phyloP scores from a whole-genome alignment of 768 basidiomycete genomes.

The Xerocomellus dryophilus region DNA sequence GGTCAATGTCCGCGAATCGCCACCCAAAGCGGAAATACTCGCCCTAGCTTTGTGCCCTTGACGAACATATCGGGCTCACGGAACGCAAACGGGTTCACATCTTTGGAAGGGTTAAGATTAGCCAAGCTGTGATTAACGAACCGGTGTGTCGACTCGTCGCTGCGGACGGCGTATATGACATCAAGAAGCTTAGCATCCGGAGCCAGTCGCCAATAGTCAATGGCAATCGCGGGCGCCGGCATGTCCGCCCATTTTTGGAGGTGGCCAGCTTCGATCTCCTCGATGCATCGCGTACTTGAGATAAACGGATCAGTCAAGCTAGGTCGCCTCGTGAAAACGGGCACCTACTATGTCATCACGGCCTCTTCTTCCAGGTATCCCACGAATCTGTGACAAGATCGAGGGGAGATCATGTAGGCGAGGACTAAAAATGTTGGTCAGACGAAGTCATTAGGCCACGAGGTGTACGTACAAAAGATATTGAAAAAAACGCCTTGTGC shows the following conservation, averaged over 20 bases:
- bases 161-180: constrained; percentile 87
- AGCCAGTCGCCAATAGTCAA: constrained; percentile 89
- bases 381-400: constrained; percentile 86
- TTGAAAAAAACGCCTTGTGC: constrained; percentile 94
- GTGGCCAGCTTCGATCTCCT: constrained; percentile 76
- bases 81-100: constrained; percentile 88
- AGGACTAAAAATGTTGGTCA: constrained; percentile 47
- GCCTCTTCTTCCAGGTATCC: constrained; percentile 95
- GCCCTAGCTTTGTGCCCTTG: constrained; percentile 77
- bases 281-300: constrained; percentile 71
- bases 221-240: constrained; percentile 84
- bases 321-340: constrained; percentile 16
- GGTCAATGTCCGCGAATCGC: constrained; percentile 18
- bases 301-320: constrained; percentile 12
- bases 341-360: constrained; percentile 79
- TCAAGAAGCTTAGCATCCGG: constrained; percentile 78
- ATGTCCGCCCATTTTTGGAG: constrained; percentile 77
- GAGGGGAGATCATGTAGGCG: constrained; percentile 73
- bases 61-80: constrained; percentile 84
- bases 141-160: constrained; percentile 89
- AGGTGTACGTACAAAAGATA: constrained; percentile 64
- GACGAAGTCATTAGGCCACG: constrained; percentile 11
- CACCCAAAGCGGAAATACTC: constrained; percentile 29
- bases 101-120: constrained; percentile 69
- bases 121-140: constrained; percentile 97